Percentiles rank a stretch among this genome's conserved stretches.
Conservation (phyloP, 2,329 filamentous ascomycete species). For the Ceratocystiopsis brevicomis region DNA sequence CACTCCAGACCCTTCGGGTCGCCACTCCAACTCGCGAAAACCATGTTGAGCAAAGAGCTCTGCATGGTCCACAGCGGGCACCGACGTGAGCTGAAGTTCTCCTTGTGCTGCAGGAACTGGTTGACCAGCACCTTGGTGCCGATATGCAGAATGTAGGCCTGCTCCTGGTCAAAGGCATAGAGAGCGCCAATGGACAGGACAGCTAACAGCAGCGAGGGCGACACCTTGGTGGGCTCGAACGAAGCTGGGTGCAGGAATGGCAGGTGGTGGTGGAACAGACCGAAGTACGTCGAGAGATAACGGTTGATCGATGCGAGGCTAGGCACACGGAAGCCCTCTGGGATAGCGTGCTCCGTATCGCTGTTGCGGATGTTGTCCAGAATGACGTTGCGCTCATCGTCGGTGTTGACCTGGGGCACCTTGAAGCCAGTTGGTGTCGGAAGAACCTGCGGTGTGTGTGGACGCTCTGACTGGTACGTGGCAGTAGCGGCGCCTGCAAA, state of each 20-base stretch:
- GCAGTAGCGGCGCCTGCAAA: no score
- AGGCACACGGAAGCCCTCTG: conserved; percentile 79
- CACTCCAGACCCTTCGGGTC: conserved; percentile 94
- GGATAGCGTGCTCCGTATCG: conserved; percentile 65
- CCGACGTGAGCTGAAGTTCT: conserved; percentile 95
- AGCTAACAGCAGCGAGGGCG: conserved; percentile 68
- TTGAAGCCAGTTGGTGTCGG: conserved; percentile 48
- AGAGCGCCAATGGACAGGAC: conserved; percentile 89
- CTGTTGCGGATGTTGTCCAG: conserved; percentile 68
- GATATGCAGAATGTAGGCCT: conserved; percentile 92
- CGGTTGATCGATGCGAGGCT: conserved; percentile 66
- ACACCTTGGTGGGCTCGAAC: conserved; percentile 62
- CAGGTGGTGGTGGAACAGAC: conserved; percentile 88
- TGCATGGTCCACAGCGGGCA: conserved; percentile 98
- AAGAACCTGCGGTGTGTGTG: conserved; percentile 49
- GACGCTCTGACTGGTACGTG: conserved; percentile 42
- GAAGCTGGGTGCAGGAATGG: conserved; percentile 89
- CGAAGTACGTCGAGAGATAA: conserved; percentile 90
- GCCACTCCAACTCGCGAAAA: conserved; percentile 97
- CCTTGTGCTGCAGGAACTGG: conserved; percentile 93
- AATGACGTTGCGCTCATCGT: conserved; percentile 71
- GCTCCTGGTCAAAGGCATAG: conserved; percentile 92
- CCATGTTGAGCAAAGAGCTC: conserved; percentile 90
- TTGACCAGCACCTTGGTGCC: conserved; percentile 94
- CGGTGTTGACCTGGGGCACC: conserved; percentile 63